These are phyloP conservation scores for Discostella stelligeroides DNA, from an alignment of 108 stramenopile species.

Conservation along the genomic window DNA sequence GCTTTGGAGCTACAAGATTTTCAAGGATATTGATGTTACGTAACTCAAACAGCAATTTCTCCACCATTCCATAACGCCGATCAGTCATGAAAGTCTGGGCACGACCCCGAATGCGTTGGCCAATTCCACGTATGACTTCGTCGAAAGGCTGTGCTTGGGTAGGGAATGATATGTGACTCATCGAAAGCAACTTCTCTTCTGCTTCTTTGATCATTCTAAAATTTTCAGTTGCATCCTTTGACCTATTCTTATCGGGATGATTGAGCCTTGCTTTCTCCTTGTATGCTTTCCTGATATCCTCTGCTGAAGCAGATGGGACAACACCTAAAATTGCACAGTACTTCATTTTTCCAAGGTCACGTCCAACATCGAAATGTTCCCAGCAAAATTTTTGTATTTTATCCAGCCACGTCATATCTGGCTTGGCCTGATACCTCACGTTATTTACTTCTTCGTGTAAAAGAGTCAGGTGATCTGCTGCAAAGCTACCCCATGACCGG, in stretches of 20 bases:
- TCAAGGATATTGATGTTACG: slow-evolving; percentile 40
- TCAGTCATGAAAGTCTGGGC: slow-evolving; percentile 40
- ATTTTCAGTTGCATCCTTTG: slow-evolving; percentile 10
- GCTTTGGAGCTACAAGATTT: slow-evolving; percentile 52
- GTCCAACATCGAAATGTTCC: slow-evolving; percentile 47
- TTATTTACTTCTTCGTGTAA: slow-evolving; percentile 1
- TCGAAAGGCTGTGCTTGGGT: slow-evolving; percentile 45
- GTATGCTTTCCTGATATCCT: slow-evolving; percentile 54
- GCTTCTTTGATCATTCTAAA: slow-evolving; percentile 55
- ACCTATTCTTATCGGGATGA: slow-evolving; percentile 48
- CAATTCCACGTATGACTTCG: slow-evolving; percentile 28
- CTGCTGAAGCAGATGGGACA: slow-evolving; percentile 46
- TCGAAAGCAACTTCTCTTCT: slow-evolving; percentile 42
- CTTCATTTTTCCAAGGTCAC: slow-evolving; percentile 52
- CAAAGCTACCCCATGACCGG: slow-evolving; percentile 46
- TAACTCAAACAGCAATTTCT: slow-evolving; percentile 42
- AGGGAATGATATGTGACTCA: no score
- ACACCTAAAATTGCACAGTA: slow-evolving; percentile 51
- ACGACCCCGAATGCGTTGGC: slow-evolving; percentile 23
- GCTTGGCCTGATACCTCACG: neutral
- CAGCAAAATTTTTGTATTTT: slow-evolving; percentile 40
- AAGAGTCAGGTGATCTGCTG: no score
- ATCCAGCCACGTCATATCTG: slow-evolving; percentile 44
- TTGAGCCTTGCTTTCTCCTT: slow-evolving; percentile 27
- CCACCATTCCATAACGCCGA: slow-evolving; percentile 52